A percentile compares a stretch with the other conserved stretches of the same genome.
These are phyloP conservation scores for Tricladium varicosporioides DNA, from an alignment of 2,329 filamentous ascomycete species.

Conservation along the genomic window DNA sequence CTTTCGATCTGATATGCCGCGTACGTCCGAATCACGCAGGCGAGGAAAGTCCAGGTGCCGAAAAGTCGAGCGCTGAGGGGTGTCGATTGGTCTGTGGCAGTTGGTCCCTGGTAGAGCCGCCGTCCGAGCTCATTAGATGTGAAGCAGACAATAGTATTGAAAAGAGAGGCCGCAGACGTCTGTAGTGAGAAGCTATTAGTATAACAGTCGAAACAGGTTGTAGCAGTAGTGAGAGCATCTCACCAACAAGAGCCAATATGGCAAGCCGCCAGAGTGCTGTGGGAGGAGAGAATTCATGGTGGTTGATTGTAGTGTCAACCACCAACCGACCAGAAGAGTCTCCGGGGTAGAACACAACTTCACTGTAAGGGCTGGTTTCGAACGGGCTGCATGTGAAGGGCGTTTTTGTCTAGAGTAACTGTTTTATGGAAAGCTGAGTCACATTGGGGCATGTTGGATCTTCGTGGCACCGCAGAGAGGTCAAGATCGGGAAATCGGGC, in stretches of 20 bases:
- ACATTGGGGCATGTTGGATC: too few species aligned
- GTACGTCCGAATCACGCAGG: slow-evolving; percentile 58
- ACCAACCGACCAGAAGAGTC: too few species aligned
- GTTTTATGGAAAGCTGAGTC: too few species aligned
- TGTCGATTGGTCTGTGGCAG: slow-evolving; percentile 45
- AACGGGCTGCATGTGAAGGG: too few species aligned
- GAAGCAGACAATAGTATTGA: background rate
- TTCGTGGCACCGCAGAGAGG: too few species aligned
- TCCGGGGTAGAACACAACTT: too few species aligned
- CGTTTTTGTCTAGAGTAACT: too few species aligned
- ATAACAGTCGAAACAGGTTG: background rate
- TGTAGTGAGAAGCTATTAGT: background rate
- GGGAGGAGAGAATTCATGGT: background rate
- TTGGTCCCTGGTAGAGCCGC: background rate
- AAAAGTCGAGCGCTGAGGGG: slow-evolving; percentile 77
- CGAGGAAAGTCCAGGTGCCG: slow-evolving; percentile 66
- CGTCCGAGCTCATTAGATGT: background rate
- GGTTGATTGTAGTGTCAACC: too few species aligned
- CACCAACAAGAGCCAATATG: background rate
- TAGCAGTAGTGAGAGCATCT: background rate
- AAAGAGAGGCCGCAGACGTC: background rate
- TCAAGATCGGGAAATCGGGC: too few species aligned
- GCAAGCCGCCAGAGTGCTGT: background rate
- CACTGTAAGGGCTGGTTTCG: too few species aligned
- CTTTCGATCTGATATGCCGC: slow-evolving; percentile 63